phyloP scores from a whole-genome alignment of 73 alveolate species.

The Tetrahymena elliotti region DNA sequence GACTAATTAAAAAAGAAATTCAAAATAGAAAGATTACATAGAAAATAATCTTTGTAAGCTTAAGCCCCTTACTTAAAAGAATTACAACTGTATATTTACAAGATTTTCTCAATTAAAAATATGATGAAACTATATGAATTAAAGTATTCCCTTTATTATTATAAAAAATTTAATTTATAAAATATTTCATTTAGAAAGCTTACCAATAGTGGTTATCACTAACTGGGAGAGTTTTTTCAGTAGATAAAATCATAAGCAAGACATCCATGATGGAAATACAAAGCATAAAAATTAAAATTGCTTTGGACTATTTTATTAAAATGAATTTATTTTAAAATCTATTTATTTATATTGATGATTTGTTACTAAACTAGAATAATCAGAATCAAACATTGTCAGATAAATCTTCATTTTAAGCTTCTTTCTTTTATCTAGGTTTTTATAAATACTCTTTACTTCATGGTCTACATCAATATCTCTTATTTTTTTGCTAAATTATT shows the following conservation, averaged over 20 bases:
- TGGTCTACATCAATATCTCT: not conserved
- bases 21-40: no score
- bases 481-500: not conserved
- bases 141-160: not conserved
- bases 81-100: not conserved
- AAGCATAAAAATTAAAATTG: not conserved
- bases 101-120: not conserved
- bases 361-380: not conserved
- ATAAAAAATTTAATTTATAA: not conserved
- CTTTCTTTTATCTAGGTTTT: not conserved
- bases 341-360: not conserved
- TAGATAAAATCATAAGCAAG: not conserved
- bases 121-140: not conserved
- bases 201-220: not conserved
- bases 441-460: not conserved
- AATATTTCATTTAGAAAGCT: not conserved
- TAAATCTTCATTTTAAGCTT: not conserved
- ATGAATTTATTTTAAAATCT: not conserved
- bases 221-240: not conserved
- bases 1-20: not conserved
- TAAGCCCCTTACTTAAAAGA: not conserved
- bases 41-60: not conserved
- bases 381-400: not conserved
- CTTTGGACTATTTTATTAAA: not conserved
- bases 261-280: not conserved